Percentiles rank a stretch among this genome's conserved stretches.
phyloP scores from a whole-genome alignment of 208 protist genomes.

The Blechomonas ayalai region DNA sequence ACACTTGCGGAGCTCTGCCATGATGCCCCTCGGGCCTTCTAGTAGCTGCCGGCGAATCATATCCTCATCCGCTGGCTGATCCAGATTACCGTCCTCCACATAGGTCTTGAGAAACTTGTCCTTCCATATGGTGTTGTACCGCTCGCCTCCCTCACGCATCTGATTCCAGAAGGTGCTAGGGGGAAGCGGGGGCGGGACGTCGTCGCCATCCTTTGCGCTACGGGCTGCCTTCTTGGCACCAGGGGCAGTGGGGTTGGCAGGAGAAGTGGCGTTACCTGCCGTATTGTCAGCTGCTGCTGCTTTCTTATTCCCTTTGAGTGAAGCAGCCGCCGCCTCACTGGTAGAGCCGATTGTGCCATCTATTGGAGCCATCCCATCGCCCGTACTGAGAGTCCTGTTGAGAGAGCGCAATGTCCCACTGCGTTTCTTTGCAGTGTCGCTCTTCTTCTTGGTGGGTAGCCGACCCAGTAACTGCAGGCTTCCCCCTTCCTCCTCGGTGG shows the following conservation, averaged over 20 bases:
- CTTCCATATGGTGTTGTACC: constrained; percentile 65
- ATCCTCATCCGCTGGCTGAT: constrained; percentile 67
- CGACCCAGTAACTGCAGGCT: constrained; percentile 55
- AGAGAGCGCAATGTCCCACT: not conserved
- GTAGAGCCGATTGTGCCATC: too few relatives aligned
- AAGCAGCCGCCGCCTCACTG: not conserved
- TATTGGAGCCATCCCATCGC: too few relatives aligned
- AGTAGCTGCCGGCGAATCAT: constrained; percentile 78
- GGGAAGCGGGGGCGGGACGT: constrained; percentile 18
- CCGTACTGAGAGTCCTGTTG: not conserved
- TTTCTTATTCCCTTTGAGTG: too few relatives aligned
- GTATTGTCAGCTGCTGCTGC: too few relatives aligned
- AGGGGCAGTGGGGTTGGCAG: not conserved
- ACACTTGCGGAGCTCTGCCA: constrained; percentile 78
- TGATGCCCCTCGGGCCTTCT: constrained; percentile 80
- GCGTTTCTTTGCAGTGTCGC: not conserved
- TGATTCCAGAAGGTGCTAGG: constrained; percentile 46
- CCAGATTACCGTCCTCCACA: constrained; percentile 52
- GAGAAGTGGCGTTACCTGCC: not conserved
- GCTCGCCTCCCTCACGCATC: constrained; percentile 41
- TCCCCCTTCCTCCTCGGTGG: constrained; percentile 81
- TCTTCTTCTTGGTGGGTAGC: constrained; percentile 10
- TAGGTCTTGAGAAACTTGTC: constrained; percentile 51
- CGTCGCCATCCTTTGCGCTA: constrained; percentile 31
- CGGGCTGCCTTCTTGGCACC: constrained; percentile 2